phyloP scores from a whole-genome alignment of 805 yeast species.

The Kodamaea nitidulidarum region DNA sequence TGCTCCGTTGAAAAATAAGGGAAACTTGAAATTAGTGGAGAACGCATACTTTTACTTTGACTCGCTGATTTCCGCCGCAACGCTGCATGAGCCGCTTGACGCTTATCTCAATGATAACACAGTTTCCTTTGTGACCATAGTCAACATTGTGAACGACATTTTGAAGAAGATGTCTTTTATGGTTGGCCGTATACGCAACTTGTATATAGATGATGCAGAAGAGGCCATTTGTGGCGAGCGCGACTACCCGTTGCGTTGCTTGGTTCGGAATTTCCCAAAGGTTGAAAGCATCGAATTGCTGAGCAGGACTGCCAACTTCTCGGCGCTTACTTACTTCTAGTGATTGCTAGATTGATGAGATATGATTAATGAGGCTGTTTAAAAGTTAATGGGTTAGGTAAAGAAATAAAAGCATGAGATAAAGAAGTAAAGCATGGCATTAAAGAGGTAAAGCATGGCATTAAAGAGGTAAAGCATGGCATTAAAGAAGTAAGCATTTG shows the following conservation, averaged over 20 bases:
- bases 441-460: no score
- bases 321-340: conserved; percentile 4
- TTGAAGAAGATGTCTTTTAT: conserved; percentile 32
- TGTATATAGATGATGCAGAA: conserved; percentile 30
- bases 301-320: conserved; percentile 12
- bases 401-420: no score
- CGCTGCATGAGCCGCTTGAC: conserved; percentile 11
- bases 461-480: no score
- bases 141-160: conserved; percentile 31
- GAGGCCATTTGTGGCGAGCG: conserved; percentile 25
- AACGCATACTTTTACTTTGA: conserved; percentile 35
- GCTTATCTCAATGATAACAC: conserved; percentile 13
- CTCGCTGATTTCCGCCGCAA: conserved; percentile 17
- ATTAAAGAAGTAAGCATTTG: no score
- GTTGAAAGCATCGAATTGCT: conserved; percentile 29
- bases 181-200: conserved; percentile 28
- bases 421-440: no score
- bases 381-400: background rate
- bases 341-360: background rate
- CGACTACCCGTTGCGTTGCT: conserved; percentile 24
- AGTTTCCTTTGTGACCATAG: conserved; percentile 22
- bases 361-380: no score
- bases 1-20: background rate
- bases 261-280: conserved; percentile 29
- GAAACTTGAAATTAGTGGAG: conserved; percentile 12